These are phyloP conservation scores for Fusarium newnesense DNA, from an alignment of 2,329 filamentous ascomycete genomes.

Conservation along the genomic window DNA sequence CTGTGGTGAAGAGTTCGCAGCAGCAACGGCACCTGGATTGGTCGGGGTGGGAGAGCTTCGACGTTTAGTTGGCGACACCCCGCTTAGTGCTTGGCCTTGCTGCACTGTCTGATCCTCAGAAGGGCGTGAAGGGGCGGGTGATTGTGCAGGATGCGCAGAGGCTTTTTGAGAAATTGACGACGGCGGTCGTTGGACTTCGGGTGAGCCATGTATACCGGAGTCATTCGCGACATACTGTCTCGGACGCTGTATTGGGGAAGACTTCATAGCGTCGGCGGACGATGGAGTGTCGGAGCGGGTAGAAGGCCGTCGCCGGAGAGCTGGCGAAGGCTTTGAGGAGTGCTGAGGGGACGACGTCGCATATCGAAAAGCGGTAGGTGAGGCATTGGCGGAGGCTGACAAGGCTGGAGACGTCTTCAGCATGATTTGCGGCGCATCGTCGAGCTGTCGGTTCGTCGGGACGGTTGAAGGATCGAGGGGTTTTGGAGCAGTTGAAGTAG, in stretches of 20 bases:
- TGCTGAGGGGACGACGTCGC: constrained; percentile 44
- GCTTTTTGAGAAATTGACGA: constrained; percentile 40
- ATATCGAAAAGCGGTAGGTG: constrained; percentile 58
- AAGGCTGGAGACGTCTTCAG: constrained; percentile 67
- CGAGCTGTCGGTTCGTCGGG: constrained; percentile 36
- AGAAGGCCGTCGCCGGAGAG: constrained; percentile 42
- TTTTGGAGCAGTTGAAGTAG: constrained; percentile 26
- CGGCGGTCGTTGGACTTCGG: constrained; percentile 30
- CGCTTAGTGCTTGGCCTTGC: constrained; percentile 28
- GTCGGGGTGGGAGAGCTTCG: constrained; percentile 42
- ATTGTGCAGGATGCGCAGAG: constrained; percentile 32
- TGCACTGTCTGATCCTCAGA: constrained; percentile 26
- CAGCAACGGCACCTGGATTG: constrained; percentile 45
- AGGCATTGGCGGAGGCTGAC: constrained; percentile 62
- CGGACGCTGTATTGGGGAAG: constrained; percentile 40
- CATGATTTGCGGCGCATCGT: constrained; percentile 66
- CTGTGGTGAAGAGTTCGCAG: constrained; percentile 41
- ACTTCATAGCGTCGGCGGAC: constrained; percentile 41
- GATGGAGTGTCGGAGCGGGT: constrained; percentile 37
- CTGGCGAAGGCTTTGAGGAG: constrained; percentile 41
- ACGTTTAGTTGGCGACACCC: constrained; percentile 50
- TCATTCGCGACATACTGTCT: constrained; percentile 42
- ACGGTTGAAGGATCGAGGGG: constrained; percentile 24
- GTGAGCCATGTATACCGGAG: constrained; percentile 33
- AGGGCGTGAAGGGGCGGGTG: constrained; percentile 32